Percentiles rank a stretch among this genome's conserved stretches.
Conservation (phyloP, 768 basidiomycete species). For the Saitozyma sp. region DNA sequence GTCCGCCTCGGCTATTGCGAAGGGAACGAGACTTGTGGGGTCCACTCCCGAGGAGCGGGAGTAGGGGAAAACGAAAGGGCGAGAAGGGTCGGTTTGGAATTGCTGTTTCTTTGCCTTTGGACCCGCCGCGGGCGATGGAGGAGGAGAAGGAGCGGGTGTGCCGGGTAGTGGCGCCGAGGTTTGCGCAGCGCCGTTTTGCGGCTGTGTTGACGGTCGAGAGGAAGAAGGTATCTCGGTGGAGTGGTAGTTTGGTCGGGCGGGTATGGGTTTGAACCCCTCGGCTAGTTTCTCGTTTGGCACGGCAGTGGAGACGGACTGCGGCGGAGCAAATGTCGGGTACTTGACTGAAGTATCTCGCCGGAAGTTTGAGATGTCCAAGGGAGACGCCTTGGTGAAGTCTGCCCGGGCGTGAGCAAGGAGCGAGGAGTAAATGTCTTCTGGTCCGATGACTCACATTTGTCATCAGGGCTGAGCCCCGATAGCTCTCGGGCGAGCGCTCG, state of each 20-base stretch:
- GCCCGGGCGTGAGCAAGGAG: conserved; percentile 47
- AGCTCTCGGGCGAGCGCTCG: conserved; percentile 84
- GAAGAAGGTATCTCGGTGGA: conserved; percentile 55
- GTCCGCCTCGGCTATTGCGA: conserved; percentile 94
- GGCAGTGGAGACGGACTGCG: conserved; percentile 27
- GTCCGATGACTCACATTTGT: conserved; percentile 27
- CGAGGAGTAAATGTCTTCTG: not conserved
- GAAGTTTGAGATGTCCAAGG: conserved; percentile 85
- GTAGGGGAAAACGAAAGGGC: conserved; percentile 95
- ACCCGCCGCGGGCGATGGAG: conserved; percentile 56
- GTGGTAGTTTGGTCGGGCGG: conserved; percentile 90
- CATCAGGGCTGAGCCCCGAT: conserved; percentile 64
- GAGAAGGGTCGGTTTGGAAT: conserved; percentile 92
- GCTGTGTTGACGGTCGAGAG: conserved; percentile 6
- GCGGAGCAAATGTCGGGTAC: conserved; percentile 88
- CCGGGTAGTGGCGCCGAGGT: conserved; percentile 57
- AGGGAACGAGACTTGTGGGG: conserved; percentile 76
- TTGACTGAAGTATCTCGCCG: conserved; percentile 88
- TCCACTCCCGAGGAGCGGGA: conserved; percentile 63
- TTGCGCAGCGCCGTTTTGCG: conserved; percentile 6
- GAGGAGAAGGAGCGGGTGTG: conserved; percentile 89
- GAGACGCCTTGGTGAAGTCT: conserved; percentile 80
- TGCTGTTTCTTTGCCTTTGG: conserved; percentile 93
- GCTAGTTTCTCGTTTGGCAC: conserved; percentile 64
- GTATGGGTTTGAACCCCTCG: conserved; percentile 88